phyloP scores from a whole-genome alignment of 176 grass and related monocot species.

The Musa beccarii region DNA sequence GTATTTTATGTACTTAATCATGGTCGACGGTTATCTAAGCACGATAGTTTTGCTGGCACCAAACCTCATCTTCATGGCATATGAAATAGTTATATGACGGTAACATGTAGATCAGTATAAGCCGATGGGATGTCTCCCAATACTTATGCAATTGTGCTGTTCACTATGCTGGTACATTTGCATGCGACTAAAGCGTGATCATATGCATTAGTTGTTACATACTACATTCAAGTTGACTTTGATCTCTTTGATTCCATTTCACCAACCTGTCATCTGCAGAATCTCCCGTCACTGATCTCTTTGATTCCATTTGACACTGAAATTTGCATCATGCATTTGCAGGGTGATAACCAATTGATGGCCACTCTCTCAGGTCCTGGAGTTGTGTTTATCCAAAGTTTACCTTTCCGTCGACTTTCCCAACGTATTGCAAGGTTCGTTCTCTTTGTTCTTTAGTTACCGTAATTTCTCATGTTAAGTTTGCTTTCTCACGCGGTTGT shows the following conservation, averaged over 20 bases:
- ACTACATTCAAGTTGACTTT: background rate
- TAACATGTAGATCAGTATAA: too few relatives aligned
- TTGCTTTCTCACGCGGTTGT: background rate
- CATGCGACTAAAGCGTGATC: background rate
- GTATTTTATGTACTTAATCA: background rate
- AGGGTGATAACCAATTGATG: slow-evolving; percentile 68
- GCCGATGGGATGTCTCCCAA: too few relatives aligned
- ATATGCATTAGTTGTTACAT: too few relatives aligned
- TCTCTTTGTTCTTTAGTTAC: background rate
- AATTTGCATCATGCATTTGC: slow-evolving; percentile 11
- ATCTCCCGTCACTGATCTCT: background rate
- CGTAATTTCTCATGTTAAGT: background rate
- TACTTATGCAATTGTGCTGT: too few relatives aligned
- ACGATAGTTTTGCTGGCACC: too few relatives aligned
- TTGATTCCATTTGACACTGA: too few relatives aligned
- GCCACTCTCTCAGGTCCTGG: slow-evolving; percentile 80
- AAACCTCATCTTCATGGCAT: too few relatives aligned
- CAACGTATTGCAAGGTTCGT: slow-evolving; percentile 57
- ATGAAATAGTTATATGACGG: too few relatives aligned
- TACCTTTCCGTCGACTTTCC: slow-evolving; percentile 70
- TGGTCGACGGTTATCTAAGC: background rate
- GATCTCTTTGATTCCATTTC: too few relatives aligned
- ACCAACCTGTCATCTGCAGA: background rate
- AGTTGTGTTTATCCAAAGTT: slow-evolving; percentile 91
- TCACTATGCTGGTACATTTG: background rate